phyloP scores from a whole-genome alignment of 78 protist genomes.

The Polysphondylium violaceum region DNA sequence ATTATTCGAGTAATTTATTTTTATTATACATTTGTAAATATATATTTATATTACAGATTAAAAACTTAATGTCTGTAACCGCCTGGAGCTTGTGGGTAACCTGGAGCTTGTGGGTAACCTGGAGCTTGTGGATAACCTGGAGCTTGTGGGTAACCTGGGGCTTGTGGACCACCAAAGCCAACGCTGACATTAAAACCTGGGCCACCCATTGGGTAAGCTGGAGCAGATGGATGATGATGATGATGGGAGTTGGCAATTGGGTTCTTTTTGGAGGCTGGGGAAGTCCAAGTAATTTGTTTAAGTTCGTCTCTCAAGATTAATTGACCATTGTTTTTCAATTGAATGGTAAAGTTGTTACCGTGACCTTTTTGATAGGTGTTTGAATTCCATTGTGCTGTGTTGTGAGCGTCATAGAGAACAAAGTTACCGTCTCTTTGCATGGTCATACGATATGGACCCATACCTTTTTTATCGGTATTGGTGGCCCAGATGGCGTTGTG shows the following conservation, averaged over 20 bases:
- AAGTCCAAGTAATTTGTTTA: background rate
- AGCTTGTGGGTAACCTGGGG: background rate
- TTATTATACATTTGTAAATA: background rate
- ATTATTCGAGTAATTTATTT: background rate
- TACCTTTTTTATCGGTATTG: conserved; percentile 7
- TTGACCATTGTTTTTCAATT: background rate
- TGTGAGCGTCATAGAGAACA: conserved; percentile 22
- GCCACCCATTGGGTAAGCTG: background rate
- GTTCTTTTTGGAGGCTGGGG: background rate
- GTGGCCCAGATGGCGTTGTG: conserved; percentile 2
- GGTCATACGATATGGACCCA: conserved; percentile 9
- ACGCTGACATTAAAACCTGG: background rate
- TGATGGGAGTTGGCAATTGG: too few relatives aligned
- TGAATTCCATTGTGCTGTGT: background rate
- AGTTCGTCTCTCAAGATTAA: background rate
- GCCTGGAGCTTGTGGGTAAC: conserved; percentile 11
- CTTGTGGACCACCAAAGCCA: background rate
- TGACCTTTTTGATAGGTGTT: conserved; percentile 2
- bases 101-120: conserved; percentile 7
- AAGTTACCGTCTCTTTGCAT: conserved; percentile 37
- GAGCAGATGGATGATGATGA: too few relatives aligned
- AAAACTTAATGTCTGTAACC: too few relatives aligned
- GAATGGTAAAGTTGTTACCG: background rate
- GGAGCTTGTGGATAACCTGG: background rate
- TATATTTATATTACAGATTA: too few relatives aligned